Conservation (phyloP, 148 eudicot genomes). For the Salicornia ramosissima region DNA sequence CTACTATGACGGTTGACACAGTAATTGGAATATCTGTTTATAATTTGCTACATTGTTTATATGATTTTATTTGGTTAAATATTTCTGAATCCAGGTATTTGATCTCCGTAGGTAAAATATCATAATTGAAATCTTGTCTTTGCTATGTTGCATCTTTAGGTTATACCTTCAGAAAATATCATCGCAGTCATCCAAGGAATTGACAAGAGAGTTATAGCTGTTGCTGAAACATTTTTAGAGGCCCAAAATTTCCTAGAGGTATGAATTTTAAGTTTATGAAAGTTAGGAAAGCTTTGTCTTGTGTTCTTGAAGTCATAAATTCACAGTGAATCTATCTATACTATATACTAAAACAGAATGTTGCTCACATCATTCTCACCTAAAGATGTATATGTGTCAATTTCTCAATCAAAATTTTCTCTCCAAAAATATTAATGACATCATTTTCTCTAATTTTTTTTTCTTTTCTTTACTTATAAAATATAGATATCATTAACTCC, state of each 20-base stretch:
- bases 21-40: too few relatives aligned
- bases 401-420: too few relatives aligned
- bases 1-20: too few relatives aligned
- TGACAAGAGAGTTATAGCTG: constrained; percentile 60
- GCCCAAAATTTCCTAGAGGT: constrained; percentile 88
- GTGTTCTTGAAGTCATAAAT: background rate
- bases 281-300: background rate
- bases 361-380: too few relatives aligned
- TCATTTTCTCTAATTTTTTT: too few relatives aligned
- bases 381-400: too few relatives aligned
- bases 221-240: constrained; percentile 57
- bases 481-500: too few relatives aligned
- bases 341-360: too few relatives aligned
- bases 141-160: constrained; percentile 34
- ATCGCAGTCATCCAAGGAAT: constrained; percentile 78
- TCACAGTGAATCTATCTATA: too few relatives aligned
- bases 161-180: constrained; percentile 91
- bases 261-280: background rate
- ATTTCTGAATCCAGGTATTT: background rate
- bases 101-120: background rate
- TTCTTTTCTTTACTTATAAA: too few relatives aligned
- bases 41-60: background rate
- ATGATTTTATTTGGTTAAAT: background rate
- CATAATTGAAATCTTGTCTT: background rate
- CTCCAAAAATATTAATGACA: too few relatives aligned